Conservation (phyloP, 805 yeast species). For the Groenewaldozyma salmanticensis region DNA sequence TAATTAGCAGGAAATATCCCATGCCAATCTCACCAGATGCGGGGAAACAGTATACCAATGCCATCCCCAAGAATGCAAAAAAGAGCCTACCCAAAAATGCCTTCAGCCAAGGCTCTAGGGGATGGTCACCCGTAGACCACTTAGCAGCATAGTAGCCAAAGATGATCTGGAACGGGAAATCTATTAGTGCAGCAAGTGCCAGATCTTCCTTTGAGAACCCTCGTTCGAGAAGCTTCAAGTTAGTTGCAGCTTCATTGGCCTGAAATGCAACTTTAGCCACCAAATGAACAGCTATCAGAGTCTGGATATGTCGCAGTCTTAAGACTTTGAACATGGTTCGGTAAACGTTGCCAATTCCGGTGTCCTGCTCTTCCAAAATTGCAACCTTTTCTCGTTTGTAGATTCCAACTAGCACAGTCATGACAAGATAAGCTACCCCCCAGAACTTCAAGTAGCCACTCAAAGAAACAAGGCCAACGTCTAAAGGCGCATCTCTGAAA, state of each 20-base stretch:
- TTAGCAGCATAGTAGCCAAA: constrained; percentile 95
- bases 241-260: constrained; percentile 93
- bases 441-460: constrained; percentile 70
- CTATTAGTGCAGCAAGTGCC: constrained; percentile 84
- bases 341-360: constrained; percentile 27
- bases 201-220: constrained; percentile 91
- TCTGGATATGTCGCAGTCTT: constrained; percentile 52
- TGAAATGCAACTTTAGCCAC: constrained; percentile 87
- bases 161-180: constrained; percentile 90
- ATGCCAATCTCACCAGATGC: constrained; percentile 31
- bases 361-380: constrained; percentile 19
- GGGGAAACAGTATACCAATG: constrained; percentile 68
- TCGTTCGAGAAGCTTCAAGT: constrained; percentile 77
- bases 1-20: constrained; percentile 57
- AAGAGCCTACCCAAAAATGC: constrained; percentile 75
- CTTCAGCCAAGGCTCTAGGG: constrained; percentile 80
- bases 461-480: constrained; percentile 58
- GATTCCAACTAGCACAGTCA: constrained; percentile 51
- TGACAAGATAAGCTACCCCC: constrained; percentile 61
- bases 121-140: constrained; percentile 67
- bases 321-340: constrained; percentile 32
- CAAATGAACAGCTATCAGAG: constrained; percentile 64
- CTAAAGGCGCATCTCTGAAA: constrained; percentile 49
- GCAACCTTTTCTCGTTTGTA: constrained; percentile 67
- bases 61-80: constrained; percentile 69